Conservation (phyloP, 2,329 filamentous ascomycete genomes). For the Mycogone perniciosa region DNA sequence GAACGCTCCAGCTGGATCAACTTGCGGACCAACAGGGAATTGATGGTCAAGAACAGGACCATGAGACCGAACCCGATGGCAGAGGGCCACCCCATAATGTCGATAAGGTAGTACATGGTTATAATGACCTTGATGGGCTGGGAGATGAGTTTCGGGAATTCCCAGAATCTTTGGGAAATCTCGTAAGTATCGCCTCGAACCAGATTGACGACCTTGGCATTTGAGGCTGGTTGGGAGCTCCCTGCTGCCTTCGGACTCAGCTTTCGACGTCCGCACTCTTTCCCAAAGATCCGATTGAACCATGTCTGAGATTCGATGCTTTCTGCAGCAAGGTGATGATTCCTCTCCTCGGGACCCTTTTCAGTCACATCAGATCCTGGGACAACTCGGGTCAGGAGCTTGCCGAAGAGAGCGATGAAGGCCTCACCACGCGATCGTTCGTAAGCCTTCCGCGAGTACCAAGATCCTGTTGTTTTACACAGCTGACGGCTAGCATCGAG, state of each 20-base stretch:
- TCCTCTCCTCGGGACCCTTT: conserved; percentile 23
- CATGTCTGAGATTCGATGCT: not conserved
- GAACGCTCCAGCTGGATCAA: conserved; percentile 63
- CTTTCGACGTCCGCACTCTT: conserved; percentile 18
- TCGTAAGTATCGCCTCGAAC: conserved; percentile 80
- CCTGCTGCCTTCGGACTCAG: not conserved
- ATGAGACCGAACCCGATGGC: conserved; percentile 67
- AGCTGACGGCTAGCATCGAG: conserved; percentile 30
- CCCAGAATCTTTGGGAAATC: conserved; percentile 81
- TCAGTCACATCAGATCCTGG: conserved; percentile 34
- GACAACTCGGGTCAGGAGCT: conserved; percentile 32
- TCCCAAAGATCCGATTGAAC: conserved; percentile 14
- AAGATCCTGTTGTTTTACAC: conserved; percentile 43
- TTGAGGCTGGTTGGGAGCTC: conserved; percentile 54
- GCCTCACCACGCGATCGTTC: conserved; percentile 74
- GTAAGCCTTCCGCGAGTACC: conserved; percentile 79
- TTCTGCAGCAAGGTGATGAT: not conserved
- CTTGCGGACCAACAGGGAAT: conserved; percentile 58
- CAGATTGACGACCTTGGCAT: conserved; percentile 85
- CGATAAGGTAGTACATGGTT: conserved; percentile 57
- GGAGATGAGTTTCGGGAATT: conserved; percentile 68
- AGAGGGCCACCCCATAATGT: conserved; percentile 73
- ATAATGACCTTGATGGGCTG: conserved; percentile 72
- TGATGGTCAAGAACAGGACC: conserved; percentile 61
- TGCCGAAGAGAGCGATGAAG: conserved; percentile 32